Conservation (phyloP, 1,284 basidiomycete genomes). For the Ganoderma multipileum region DNA sequence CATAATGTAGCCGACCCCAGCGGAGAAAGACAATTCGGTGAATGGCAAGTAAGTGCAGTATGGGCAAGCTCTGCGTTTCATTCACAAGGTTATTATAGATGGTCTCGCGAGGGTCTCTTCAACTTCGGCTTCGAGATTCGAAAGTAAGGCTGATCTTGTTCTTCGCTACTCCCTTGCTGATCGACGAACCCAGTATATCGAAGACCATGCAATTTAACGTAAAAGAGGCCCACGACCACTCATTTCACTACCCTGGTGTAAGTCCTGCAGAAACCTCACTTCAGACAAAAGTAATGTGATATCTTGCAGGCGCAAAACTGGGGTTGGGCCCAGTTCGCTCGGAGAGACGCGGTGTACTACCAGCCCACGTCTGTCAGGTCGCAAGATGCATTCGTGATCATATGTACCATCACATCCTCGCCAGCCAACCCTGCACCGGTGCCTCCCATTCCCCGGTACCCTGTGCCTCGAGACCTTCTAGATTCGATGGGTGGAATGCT, state of each 20-base stretch:
- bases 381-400: conserved; percentile 75
- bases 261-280: not conserved
- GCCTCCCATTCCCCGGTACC: conserved; percentile 52
- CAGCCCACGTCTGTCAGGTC: conserved; percentile 59
- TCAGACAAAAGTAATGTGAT: not conserved
- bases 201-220: conserved; percentile 61
- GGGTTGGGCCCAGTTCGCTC: conserved; percentile 87
- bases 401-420: conserved; percentile 80
- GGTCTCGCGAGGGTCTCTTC: conserved; percentile 84
- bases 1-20: conserved; percentile 66
- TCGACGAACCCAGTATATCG: conserved; percentile 46
- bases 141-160: conserved; percentile 51
- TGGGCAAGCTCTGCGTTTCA: not conserved
- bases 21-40: conserved; percentile 72
- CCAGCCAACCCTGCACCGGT: conserved; percentile 59
- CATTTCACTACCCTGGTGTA: conserved; percentile 78
- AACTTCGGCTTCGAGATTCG: conserved; percentile 87
- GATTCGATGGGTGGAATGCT: conserved; percentile 77
- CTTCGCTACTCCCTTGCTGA: not conserved
- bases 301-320: conserved; percentile 73
- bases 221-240: conserved; percentile 87
- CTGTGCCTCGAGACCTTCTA: conserved; percentile 68
- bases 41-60: conserved; percentile 59
- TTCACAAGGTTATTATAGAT: conserved; percentile 48
- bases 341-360: conserved; percentile 77